A percentile compares a stretch with the other conserved stretches of the same genome.
Conservation (phyloP, 2,329 filamentous ascomycete species). For the Ophiognomonia clavigignenti-juglandacearum region DNA sequence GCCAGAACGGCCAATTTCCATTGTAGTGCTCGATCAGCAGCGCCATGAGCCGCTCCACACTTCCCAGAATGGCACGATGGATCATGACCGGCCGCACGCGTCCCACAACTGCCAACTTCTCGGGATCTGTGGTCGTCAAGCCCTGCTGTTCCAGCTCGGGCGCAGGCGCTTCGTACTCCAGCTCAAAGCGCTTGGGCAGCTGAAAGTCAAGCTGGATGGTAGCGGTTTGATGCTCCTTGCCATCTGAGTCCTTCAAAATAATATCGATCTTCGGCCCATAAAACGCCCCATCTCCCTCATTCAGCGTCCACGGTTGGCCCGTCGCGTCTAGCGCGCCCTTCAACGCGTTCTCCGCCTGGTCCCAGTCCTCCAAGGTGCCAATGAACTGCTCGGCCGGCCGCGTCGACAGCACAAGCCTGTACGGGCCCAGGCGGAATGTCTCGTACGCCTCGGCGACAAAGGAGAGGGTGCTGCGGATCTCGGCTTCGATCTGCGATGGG, state of each 20-base stretch:
- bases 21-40: constrained; percentile 79
- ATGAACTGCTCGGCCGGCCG: constrained; percentile 73
- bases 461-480: constrained; percentile 68
- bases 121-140: constrained; percentile 42
- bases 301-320: constrained; percentile 67
- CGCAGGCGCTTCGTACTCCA: constrained; percentile 68
- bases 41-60: constrained; percentile 79
- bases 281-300: constrained; percentile 80
- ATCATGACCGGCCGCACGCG: constrained; percentile 71
- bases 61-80: constrained; percentile 79
- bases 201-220: constrained; percentile 91
- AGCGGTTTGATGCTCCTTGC: constrained; percentile 84
- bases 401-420: constrained; percentile 74
- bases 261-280: constrained; percentile 93
- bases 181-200: constrained; percentile 73
- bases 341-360: constrained; percentile 63
- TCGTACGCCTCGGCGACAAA: constrained; percentile 71
- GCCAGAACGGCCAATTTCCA: constrained; percentile 82
- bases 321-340: constrained; percentile 57
- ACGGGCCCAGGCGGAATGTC: constrained; percentile 66
- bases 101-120: constrained; percentile 46
- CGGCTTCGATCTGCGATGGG: constrained; percentile 66
- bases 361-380: constrained; percentile 64
- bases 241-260: constrained; percentile 71
- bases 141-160: constrained; percentile 56